A percentile compares a stretch with the other conserved stretches of the same genome.
These are phyloP conservation scores for Debaryomyces sp. DNA, from an alignment of 1,139 yeast species.

Conservation along the genomic window DNA sequence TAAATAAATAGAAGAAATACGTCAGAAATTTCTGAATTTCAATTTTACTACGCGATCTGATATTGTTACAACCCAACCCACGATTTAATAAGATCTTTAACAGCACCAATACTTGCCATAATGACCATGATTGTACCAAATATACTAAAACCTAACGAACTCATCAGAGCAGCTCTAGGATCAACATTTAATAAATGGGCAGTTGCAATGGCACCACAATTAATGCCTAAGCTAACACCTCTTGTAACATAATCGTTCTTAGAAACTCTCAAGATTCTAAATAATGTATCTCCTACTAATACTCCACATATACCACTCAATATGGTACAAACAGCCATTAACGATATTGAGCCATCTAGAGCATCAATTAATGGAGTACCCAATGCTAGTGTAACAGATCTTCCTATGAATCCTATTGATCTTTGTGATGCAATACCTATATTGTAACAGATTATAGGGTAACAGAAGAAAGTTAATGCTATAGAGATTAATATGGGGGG, in stretches of 20 bases:
- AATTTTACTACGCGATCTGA: slow-evolving; percentile 6
- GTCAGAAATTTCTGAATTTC: neutral
- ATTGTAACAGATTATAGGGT: slow-evolving; percentile 67
- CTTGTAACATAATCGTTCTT: slow-evolving; percentile 72
- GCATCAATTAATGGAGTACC: slow-evolving; percentile 73
- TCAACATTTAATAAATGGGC: slow-evolving; percentile 70
- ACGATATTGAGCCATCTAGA: slow-evolving; percentile 66
- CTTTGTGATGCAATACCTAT: slow-evolving; percentile 63
- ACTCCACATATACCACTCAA: slow-evolving; percentile 80
- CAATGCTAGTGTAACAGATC: slow-evolving; percentile 80
- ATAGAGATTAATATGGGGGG: slow-evolving; percentile 64
- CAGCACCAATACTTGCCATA: slow-evolving; percentile 57
- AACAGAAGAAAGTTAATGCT: slow-evolving; percentile 61
- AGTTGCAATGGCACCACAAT: slow-evolving; percentile 82
- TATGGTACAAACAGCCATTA: slow-evolving; percentile 81
- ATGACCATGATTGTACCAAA: slow-evolving; percentile 77
- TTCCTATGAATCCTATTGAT: slow-evolving; percentile 74
- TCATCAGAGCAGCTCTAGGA: slow-evolving; percentile 81
- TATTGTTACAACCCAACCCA: slow-evolving; percentile 32
- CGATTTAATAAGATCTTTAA: slow-evolving; percentile 28
- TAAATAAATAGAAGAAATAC: neutral
- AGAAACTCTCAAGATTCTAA: slow-evolving; percentile 52
- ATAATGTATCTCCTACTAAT: slow-evolving; percentile 57
- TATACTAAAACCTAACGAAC: slow-evolving; percentile 68
- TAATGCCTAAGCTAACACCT: slow-evolving; percentile 75